A percentile compares a stretch with the other conserved stretches of the same genome.
Evolutionary conservation across 73 alveolate genomes (phyloP).

Genomic region (Paramecium bursaria): DNA sequence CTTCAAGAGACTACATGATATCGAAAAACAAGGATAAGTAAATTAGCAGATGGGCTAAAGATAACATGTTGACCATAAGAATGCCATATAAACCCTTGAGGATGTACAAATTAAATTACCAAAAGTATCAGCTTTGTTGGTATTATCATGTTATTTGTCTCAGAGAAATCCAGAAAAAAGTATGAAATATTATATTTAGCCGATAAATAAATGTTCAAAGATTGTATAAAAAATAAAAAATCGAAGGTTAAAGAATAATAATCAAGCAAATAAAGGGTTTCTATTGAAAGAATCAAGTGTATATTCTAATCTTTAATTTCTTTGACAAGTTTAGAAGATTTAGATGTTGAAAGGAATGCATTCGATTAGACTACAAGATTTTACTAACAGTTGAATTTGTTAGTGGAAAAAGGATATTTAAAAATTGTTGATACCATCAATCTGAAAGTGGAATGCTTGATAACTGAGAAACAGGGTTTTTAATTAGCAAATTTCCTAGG

Average conservation of each 20-base stretch:
- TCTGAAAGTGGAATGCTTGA: slow-evolving; percentile 33
- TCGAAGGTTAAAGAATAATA: slow-evolving; percentile 28
- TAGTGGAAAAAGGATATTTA: slow-evolving; percentile 18
- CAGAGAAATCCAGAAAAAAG: slow-evolving; percentile 60
- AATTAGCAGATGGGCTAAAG: neutral
- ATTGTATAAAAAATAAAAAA: slow-evolving; percentile 40
- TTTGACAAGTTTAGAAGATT: neutral
- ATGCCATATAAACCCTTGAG: slow-evolving; percentile 35
- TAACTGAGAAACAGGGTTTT: slow-evolving; percentile 36
- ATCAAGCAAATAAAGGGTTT: neutral
- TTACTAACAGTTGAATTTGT: slow-evolving; percentile 3
- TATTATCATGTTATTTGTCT: slow-evolving; percentile 21
- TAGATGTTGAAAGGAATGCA: neutral
- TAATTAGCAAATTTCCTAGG: slow-evolving; percentile 3
- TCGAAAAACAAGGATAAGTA: neutral
- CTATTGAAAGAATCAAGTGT: neutral
- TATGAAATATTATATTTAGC: too few species aligned
- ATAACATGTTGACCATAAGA: neutral
- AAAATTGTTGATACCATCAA: slow-evolving; percentile 8
- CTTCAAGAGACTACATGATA: neutral
- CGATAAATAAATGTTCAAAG: slow-evolving; percentile 19
- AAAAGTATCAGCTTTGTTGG: slow-evolving; percentile 11
- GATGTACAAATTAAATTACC: slow-evolving; percentile 29
- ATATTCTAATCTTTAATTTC: slow-evolving; percentile 33
- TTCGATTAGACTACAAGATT: slow-evolving; percentile 12